Evolutionary conservation across 306 rosid genomes (phyloP).

Genomic region (Vigna radiata): DNA sequence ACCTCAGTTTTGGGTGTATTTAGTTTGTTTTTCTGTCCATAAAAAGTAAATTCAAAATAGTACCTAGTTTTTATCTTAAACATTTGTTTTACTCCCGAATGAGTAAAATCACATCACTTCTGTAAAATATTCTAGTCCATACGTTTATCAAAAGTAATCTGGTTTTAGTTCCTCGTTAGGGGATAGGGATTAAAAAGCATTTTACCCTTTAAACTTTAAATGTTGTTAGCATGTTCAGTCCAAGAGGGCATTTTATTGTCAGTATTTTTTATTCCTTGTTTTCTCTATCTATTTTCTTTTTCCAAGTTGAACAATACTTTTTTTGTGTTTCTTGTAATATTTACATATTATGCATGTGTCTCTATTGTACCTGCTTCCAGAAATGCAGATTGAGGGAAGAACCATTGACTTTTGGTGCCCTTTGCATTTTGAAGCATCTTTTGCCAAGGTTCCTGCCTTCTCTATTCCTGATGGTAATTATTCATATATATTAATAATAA

Average conservation of each 20-base stretch:
- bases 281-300: constrained; percentile 29
- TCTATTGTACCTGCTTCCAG: constrained; percentile 52
- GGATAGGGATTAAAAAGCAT: neutral
- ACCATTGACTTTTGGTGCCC: constrained; percentile 77
- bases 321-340: constrained; percentile 27
- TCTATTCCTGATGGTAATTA: constrained; percentile 30
- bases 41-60: neutral
- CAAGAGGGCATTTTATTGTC: constrained; percentile 22
- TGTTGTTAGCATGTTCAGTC: neutral
- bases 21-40: neutral
- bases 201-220: neutral
- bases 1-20: neutral
- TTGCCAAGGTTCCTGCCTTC: constrained; percentile 76
- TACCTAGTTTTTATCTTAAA: neutral
- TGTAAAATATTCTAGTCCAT: neutral
- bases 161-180: neutral
- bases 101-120: neutral
- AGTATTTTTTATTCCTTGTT: constrained; percentile 12
- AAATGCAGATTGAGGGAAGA: constrained; percentile 95
- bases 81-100: neutral
- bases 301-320: neutral
- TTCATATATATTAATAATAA: constrained; percentile 40
- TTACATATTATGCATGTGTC: constrained; percentile 7
- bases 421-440: constrained; percentile 89
- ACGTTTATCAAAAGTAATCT: neutral